Conservation (phyloP, 23 red algal species). For the Gracilariopsis chorda region DNA sequence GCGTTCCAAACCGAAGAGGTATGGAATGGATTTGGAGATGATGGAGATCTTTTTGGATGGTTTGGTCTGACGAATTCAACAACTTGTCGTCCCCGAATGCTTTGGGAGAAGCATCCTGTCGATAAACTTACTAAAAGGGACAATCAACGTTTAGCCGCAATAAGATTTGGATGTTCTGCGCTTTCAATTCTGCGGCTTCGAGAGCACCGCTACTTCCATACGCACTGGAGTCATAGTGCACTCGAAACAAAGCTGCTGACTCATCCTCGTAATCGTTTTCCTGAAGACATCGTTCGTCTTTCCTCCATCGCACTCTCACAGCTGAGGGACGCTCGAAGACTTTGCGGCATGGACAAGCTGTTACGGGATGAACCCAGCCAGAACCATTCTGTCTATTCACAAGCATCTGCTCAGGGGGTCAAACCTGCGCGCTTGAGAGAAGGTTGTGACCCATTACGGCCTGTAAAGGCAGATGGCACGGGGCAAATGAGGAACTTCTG, state of each 20-base stretch:
- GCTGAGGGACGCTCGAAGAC: conserved; percentile 7
- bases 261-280: conserved; percentile 32
- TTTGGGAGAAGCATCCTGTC: conserved; percentile 16
- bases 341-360: background rate
- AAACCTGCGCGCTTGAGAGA: background rate
- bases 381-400: background rate
- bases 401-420: background rate
- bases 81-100: conserved; percentile 45
- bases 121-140: background rate
- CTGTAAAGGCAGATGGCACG: background rate
- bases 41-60: conserved; percentile 58
- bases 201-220: conserved; percentile 49
- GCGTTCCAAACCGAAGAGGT: conserved; percentile 25
- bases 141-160: conserved; percentile 4
- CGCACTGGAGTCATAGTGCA: conserved; percentile 43
- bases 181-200: conserved; percentile 32
- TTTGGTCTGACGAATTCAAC: conserved; percentile 49
- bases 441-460: background rate
- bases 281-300: background rate
- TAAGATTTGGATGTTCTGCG: conserved; percentile 40
- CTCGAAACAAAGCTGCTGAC: background rate
- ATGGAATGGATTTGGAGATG: conserved; percentile 50
- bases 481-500: conserved; percentile 12
- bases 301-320: background rate
- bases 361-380: background rate